Conservation (phyloP, 352 stramenopile species). For the Globisporangium cylindrosporum region DNA sequence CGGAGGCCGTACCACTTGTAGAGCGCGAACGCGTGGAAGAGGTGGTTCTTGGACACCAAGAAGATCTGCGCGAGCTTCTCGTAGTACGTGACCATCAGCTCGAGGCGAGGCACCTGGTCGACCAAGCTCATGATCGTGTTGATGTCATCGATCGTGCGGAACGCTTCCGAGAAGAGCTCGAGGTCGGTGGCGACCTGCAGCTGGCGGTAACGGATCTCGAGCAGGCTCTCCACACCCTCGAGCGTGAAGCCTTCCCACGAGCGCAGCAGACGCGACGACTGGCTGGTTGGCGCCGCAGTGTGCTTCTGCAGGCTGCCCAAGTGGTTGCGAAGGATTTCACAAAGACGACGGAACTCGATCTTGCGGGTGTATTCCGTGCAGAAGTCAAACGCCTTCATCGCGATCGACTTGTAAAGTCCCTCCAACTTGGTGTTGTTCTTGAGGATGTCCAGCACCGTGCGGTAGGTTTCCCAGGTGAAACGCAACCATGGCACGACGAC, state of each 20-base stretch:
- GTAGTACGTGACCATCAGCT: slow-evolving; percentile 97
- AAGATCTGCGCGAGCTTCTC: slow-evolving; percentile 98
- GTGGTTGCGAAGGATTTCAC: slow-evolving; percentile 97
- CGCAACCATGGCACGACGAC: slow-evolving; percentile 92
- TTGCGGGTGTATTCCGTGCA: slow-evolving; percentile 88
- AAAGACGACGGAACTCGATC: slow-evolving; percentile 96
- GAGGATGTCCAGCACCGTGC: slow-evolving; percentile 97
- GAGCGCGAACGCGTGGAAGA: slow-evolving; percentile 97
- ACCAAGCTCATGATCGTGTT: slow-evolving; percentile 95
- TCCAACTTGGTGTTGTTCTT: slow-evolving; percentile 95
- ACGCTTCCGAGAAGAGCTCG: slow-evolving; percentile 97
- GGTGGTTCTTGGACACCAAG: slow-evolving; percentile 95
- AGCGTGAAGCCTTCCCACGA: slow-evolving; percentile 96
- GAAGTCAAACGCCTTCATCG: slow-evolving; percentile 81
- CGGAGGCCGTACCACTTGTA: slow-evolving; percentile 95
- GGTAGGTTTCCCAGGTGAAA: slow-evolving; percentile 99
- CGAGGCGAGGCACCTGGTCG: slow-evolving; percentile 89
- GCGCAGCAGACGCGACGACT: slow-evolving; percentile 84
- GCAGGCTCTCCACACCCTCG: slow-evolving; percentile 94
- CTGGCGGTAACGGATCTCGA: slow-evolving; percentile 97
- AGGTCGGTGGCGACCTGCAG: slow-evolving; percentile 94
- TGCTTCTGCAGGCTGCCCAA: slow-evolving; percentile 94
- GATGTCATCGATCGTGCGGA: slow-evolving; percentile 99
- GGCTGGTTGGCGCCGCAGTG: slow-evolving; percentile 58
- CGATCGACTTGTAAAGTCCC: slow-evolving; percentile 72